Conservation (phyloP, 768 basidiomycete genomes). For the Pleurotus eryngii region DNA sequence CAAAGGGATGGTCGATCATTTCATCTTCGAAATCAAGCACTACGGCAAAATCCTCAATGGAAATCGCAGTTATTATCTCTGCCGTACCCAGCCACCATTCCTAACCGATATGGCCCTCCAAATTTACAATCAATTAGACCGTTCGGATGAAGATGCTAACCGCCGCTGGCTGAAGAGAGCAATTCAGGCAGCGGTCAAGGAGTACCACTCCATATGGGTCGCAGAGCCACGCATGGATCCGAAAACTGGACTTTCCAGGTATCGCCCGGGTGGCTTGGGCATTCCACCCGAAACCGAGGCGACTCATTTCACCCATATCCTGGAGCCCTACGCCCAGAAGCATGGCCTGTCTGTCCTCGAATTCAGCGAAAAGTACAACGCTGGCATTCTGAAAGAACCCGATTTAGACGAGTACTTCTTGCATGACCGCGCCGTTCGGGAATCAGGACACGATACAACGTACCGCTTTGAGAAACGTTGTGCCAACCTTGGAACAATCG, state of each 20-base stretch:
- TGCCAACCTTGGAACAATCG: conserved; percentile 94
- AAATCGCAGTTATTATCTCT: conserved; percentile 92
- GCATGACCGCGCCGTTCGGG: conserved; percentile 94
- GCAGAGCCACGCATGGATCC: conserved; percentile 92
- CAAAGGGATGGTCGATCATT: conserved; percentile 98
- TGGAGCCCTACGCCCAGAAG: conserved; percentile 92
- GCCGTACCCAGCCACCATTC: conserved; percentile 96
- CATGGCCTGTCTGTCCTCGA: conserved; percentile 92
- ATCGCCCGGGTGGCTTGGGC: conserved; percentile 88
- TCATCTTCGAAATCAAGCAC: conserved; percentile 98
- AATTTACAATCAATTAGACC: conserved; percentile 94
- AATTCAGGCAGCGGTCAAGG: conserved; percentile 97
- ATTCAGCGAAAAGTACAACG: conserved; percentile 95
- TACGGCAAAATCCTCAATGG: conserved; percentile 97
- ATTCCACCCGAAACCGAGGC: conserved; percentile 99
- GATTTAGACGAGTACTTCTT: conserved; percentile 95
- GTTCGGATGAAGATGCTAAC: conserved; percentile 75
- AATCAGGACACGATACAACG: conserved; percentile 94
- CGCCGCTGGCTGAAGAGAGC: conserved; percentile 92
- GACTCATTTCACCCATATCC: conserved; percentile 95
- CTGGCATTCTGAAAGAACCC: conserved; percentile 78
- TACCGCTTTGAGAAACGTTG: conserved; percentile 98
- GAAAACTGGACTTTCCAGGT: conserved; percentile 92
- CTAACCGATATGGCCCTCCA: conserved; percentile 98
- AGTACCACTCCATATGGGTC: conserved; percentile 98